phyloP scores from a whole-genome alignment of 31 red algal species.

The Bonnemaisonia californica region DNA sequence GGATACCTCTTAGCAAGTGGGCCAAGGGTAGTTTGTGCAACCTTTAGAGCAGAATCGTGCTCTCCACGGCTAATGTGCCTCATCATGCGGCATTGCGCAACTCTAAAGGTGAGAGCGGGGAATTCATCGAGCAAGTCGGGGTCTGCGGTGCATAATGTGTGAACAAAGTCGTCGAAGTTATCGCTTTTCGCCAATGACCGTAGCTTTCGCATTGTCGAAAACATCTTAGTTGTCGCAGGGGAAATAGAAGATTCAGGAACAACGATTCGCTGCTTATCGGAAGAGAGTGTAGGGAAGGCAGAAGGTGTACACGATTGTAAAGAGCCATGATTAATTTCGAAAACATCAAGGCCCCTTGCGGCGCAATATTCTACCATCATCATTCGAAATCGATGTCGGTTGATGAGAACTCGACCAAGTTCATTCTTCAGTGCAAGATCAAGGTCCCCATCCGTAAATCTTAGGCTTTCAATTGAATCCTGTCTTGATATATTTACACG shows the following conservation, averaged over 20 bases:
- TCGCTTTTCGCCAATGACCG: background rate
- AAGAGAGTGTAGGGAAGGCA: background rate
- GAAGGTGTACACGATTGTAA: background rate
- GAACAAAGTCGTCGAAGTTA: background rate
- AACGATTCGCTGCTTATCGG: background rate
- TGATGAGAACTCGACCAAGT: constrained; percentile 54
- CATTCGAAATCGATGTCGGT: constrained; percentile 17
- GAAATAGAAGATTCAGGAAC: constrained; percentile 9
- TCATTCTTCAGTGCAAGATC: constrained; percentile 51
- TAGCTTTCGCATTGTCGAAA: constrained; percentile 16
- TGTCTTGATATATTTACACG: constrained; percentile 64
- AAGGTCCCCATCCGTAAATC: constrained; percentile 59
- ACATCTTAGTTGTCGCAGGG: background rate
- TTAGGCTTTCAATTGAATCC: constrained; percentile 55
- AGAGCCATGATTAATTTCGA: constrained; percentile 15
- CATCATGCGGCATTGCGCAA: constrained; percentile 46
- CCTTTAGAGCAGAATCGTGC: constrained; percentile 12
- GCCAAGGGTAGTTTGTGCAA: constrained; percentile 32
- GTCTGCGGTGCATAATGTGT: background rate
- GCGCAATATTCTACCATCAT: constrained; percentile 70
- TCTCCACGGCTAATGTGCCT: constrained; percentile 13
- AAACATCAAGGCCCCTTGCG: constrained; percentile 40
- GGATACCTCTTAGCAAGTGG: constrained; percentile 31
- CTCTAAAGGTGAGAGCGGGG: constrained; percentile 42
- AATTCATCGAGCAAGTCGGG: background rate